Base-by-base conservation (phyloP, 441 rosid species). In the Raphanus hybrid region DNA sequence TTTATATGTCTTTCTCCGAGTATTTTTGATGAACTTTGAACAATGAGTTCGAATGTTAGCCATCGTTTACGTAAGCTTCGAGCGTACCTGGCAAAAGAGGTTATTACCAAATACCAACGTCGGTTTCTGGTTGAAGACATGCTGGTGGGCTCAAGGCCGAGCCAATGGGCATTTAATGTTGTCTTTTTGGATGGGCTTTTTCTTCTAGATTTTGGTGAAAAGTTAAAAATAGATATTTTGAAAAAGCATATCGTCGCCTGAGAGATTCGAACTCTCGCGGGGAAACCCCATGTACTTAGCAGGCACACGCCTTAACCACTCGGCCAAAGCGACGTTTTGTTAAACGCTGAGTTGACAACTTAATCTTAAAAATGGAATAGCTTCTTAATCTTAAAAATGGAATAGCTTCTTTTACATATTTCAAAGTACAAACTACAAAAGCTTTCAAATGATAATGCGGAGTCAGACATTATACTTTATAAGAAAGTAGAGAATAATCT, bases 251-350 rank as follows among this genome's bases (percentile, higher is more conserved):
- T 0, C 90, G 91, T 87, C 91, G 97, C 97, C 98, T 88, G 91
- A 91, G 91, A 90, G 92, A 87, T 88, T 89, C 93, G 93, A 93
- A 92, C 97, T 92, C 97, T 88, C 97, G 97, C 95, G 92, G 97
- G 95, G 80, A 83, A 72, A 90, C 78, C 97, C 97, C 94, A 88
- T 86, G 92, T 89, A 86, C 98, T 90, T 91, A 88, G 92, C 94
- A 91, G 95, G 98, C 97, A 90, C 93, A 88, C 96, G 90, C 95
- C 97, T 92, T 90, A 89, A 92, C 98, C 96, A 88, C 96, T 91
- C 93, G 86, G 87, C 86, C 86, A 82, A 84, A 81, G 84, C 80
- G 73, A 80, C 84, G 8, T 11, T 6, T 18, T 15, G 67, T 0
- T 6, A n/a, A 3, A 45, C 1, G 8, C n/a, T 1, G 50, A 10